These are phyloP conservation scores for Mycena leptocephala DNA, from an alignment of 768 basidiomycete species.

Conservation along the genomic window DNA sequence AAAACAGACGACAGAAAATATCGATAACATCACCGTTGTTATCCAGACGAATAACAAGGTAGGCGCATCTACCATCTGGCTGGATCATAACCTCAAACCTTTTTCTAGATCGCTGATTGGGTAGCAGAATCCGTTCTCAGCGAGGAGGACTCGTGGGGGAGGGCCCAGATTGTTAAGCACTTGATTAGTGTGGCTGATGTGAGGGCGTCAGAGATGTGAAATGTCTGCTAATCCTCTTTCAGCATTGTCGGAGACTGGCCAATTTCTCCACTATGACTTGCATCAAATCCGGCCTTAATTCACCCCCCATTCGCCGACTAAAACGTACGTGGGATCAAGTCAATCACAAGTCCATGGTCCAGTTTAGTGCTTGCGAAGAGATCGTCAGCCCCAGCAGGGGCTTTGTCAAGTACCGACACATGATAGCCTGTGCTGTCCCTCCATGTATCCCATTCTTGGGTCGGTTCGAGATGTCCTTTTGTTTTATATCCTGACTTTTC, in stretches of 20 bases:
- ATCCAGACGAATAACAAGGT: slow-evolving; percentile 93
- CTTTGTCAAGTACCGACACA: slow-evolving; percentile 91
- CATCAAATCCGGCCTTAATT: slow-evolving; percentile 94
- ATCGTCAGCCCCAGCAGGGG: slow-evolving; percentile 95
- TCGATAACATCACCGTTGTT: slow-evolving; percentile 89
- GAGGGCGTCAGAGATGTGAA: slow-evolving; percentile 46
- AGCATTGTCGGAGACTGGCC: slow-evolving; percentile 92
- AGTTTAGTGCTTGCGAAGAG: slow-evolving; percentile 87
- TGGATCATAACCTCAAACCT: not conserved
- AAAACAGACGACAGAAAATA: slow-evolving; percentile 79
- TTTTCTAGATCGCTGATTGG: slow-evolving; percentile 89
- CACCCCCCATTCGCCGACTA: slow-evolving; percentile 91
- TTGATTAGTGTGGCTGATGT: slow-evolving; percentile 95
- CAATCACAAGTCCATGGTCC: slow-evolving; percentile 78
- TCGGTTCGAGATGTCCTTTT: slow-evolving; percentile 51
- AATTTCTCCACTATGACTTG: slow-evolving; percentile 98
- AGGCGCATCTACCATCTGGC: slow-evolving; percentile 36
- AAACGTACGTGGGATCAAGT: slow-evolving; percentile 96
- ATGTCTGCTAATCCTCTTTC: slow-evolving; percentile 26
- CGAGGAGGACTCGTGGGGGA: slow-evolving; percentile 86
- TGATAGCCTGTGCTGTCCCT: slow-evolving; percentile 86
- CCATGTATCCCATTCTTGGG: slow-evolving; percentile 98
- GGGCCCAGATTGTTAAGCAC: slow-evolving; percentile 90
- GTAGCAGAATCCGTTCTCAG: slow-evolving; percentile 86
- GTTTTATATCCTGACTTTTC: slow-evolving; percentile 13